Base-by-base conservation (phyloP, 345 rosid species). In the Moricandia arvensis region DNA sequence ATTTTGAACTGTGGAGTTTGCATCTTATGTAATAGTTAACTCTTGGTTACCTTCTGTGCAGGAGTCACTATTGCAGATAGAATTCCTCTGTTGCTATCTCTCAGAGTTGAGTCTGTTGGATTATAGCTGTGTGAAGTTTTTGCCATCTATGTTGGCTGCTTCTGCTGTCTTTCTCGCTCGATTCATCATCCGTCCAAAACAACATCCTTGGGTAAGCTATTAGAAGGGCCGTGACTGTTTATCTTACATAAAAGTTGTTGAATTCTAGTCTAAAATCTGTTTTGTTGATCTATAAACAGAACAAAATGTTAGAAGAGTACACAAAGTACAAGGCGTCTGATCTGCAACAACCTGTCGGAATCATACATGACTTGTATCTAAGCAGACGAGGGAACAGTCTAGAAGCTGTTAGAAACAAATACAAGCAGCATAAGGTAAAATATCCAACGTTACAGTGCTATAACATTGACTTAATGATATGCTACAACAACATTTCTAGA, bases 141-240 rank as follows among this genome's bases (percentile, higher is more conserved):
- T 94, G 68, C 97, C 97, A 1, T 94, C 98, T 45, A 0, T 86
- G 74, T 84, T 91, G 63, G 95, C 97, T 76, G 87, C 92, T 21
- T 85, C 93, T 7, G 92, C 87, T 49, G 82, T 88, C 1, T 94
- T 90, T 79, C 89, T 94, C 1, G 79, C 89, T 26, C 82, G 96
- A 37, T 93, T 83, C 75, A 87, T 90, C 13, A 53, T 75, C 30
- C 72, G 63, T 16, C 91, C 97, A 1, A 84, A 79, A 77, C 71
- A 55, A 35, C 79, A 83, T 81, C 96, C 96, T 21, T 94, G 97
- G 98, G 97, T 94, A 76, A 73, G 91, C 55, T 64, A 51, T 21
- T 17, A 45, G 51, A 45, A 13, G 16, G 5, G 17, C 30, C 4
- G 10, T 21, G 30, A 21, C 59, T 18, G 29, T 62, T 30, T 66